phyloP scores from a whole-genome alignment of 768 basidiomycete genomes.

The Serendipita sp. region DNA sequence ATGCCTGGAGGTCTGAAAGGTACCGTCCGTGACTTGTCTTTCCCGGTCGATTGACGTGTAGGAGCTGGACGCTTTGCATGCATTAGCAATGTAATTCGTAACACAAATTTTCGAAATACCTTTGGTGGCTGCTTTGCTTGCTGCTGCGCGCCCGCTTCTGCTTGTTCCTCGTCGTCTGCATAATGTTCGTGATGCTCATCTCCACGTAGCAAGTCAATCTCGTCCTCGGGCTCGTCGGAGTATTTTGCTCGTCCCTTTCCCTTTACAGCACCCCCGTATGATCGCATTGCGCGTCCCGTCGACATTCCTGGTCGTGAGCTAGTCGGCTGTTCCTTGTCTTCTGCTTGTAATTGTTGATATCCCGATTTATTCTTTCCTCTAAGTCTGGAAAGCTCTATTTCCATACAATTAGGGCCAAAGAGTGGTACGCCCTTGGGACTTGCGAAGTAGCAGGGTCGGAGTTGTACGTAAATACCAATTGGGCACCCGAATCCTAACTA shows the following conservation, averaged over 20 bases:
- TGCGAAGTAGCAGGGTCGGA: not conserved
- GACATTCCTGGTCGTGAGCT: not conserved
- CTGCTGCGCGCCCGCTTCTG: not conserved
- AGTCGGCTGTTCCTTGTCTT: not conserved
- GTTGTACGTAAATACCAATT: not conserved
- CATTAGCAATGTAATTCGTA: not conserved
- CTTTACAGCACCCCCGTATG: not conserved
- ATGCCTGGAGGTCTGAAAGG: slow-evolving; percentile 60
- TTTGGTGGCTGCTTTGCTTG: not conserved
- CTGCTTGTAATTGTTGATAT: not conserved
- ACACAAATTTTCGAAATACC: not conserved
- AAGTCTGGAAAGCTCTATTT: not conserved
- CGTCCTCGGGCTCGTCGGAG: slow-evolving; percentile 10
- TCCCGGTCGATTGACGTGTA: slow-evolving; percentile 15
- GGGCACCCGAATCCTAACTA: not conserved
- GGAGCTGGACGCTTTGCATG: not conserved
- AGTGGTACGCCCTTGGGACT: not conserved
- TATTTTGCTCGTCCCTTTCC: slow-evolving; percentile 6
- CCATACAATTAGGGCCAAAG: not conserved
- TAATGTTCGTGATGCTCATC: not conserved
- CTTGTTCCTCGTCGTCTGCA: slow-evolving; percentile 2
- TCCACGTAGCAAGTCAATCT: slow-evolving; percentile 6
- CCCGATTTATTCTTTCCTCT: not conserved
- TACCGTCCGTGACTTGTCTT: slow-evolving; percentile 62
- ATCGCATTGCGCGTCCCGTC: not conserved